Conservation (phyloP, 1,284 basidiomycete genomes). For the Pascua sp. region DNA sequence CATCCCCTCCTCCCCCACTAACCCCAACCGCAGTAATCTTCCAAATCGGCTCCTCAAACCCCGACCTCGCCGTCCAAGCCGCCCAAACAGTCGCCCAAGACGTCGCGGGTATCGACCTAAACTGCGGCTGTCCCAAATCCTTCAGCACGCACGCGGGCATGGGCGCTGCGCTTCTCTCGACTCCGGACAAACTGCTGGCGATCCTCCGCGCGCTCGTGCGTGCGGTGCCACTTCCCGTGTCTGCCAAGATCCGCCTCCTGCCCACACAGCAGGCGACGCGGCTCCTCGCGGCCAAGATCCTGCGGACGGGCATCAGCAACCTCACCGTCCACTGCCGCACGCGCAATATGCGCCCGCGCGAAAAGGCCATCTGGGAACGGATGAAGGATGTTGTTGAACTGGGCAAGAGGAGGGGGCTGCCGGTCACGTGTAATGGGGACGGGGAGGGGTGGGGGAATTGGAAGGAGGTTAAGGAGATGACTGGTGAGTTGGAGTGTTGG, state of each 20-base stretch:
- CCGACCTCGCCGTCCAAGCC: conserved; percentile 85
- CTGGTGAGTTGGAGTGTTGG: conserved; percentile 55
- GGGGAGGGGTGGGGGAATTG: conserved; percentile 77
- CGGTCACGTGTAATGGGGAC: conserved; percentile 93
- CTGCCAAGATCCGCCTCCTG: conserved; percentile 87
- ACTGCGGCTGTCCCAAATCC: conserved; percentile 81
- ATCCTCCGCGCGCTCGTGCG: conserved; percentile 73
- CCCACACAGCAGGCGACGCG: conserved; percentile 82
- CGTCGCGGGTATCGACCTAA: conserved; percentile 71
- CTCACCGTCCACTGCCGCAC: conserved; percentile 96
- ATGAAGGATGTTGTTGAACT: conserved; percentile 78
- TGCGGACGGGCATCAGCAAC: conserved; percentile 80
- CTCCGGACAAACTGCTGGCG: conserved; percentile 82
- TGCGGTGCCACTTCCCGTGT: conserved; percentile 76
- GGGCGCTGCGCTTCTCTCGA: conserved; percentile 91
- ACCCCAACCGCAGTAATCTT: conserved; percentile 47
- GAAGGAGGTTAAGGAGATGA: conserved; percentile 66
- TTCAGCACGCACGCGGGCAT: conserved; percentile 94
- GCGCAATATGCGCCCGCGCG: conserved; percentile 81
- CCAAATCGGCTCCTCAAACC: conserved; percentile 88
- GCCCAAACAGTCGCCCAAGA: conserved; percentile 82
- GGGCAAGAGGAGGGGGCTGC: conserved; percentile 57
- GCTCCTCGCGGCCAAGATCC: conserved; percentile 77
- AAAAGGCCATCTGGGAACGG: conserved; percentile 73
- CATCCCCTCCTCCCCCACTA: no score